Conservation (phyloP, 306 rosid genomes). For the Citrullus amarus region DNA sequence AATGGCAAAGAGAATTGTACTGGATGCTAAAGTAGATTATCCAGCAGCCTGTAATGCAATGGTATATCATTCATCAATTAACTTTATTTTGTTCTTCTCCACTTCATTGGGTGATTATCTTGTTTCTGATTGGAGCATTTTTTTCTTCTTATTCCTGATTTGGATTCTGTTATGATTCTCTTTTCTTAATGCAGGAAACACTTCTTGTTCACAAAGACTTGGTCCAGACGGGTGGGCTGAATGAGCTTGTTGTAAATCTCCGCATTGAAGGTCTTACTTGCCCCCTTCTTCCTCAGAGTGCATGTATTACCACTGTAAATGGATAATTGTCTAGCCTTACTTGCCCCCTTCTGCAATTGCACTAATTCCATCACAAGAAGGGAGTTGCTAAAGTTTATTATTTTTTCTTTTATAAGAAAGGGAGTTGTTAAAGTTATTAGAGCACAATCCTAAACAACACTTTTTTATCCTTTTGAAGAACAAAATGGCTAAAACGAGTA, state of each 20-base stretch:
- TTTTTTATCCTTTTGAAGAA: background rate
- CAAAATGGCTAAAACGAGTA: background rate
- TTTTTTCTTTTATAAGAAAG: background rate
- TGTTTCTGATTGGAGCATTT: background rate
- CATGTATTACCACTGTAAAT: background rate
- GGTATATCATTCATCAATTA: slow-evolving; percentile 35
- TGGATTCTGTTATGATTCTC: background rate
- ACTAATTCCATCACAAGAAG: background rate
- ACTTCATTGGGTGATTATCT: background rate
- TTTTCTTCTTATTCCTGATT: background rate
- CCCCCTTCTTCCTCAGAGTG: background rate
- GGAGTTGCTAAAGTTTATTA: background rate
- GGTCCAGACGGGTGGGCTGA: slow-evolving; percentile 27
- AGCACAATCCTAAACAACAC: background rate
- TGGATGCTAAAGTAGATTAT: slow-evolving; percentile 91
- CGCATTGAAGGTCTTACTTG: slow-evolving; percentile 44
- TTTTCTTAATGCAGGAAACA: slow-evolving; percentile 62
- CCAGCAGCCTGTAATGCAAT: slow-evolving; percentile 98
- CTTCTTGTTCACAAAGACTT: slow-evolving; percentile 86
- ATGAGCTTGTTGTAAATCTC: slow-evolving; percentile 56
- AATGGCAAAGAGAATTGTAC: slow-evolving; percentile 62
- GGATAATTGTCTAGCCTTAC: background rate
- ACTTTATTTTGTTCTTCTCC: background rate
- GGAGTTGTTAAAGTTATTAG: background rate
- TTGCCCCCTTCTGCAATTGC: background rate